phyloP scores from a whole-genome alignment of 495 filamentous ascomycete species.

The Neurospora hispaniola region DNA sequence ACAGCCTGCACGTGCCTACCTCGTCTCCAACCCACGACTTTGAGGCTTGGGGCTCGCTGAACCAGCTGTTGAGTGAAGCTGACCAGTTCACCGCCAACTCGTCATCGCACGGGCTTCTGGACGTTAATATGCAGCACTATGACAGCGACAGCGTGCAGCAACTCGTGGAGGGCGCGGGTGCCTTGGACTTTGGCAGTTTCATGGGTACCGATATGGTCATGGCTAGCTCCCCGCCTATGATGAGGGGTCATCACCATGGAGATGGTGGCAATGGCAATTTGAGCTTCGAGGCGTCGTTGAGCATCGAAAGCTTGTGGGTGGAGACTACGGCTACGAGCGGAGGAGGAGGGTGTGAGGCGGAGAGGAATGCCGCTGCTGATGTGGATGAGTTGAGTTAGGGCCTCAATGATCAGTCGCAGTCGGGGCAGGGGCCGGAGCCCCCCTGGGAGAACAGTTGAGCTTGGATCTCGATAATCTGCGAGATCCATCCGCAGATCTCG shows the following conservation, averaged over 20 bases:
- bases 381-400: neutral
- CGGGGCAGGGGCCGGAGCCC: neutral
- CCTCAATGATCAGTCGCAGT: neutral
- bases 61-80: constrained; percentile 47
- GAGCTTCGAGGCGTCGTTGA: constrained; percentile 17
- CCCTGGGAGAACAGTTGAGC: neutral
- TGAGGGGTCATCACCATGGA: constrained; percentile 8
- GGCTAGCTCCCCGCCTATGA: constrained; percentile 43
- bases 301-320: constrained; percentile 8
- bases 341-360: neutral
- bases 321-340: neutral
- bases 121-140: constrained; percentile 27
- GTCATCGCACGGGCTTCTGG: constrained; percentile 22
- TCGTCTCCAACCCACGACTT: constrained; percentile 38
- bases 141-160: constrained; percentile 26
- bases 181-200: constrained; percentile 33
- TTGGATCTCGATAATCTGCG: neutral
- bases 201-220: constrained; percentile 40
- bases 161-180: constrained; percentile 15
- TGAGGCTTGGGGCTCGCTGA: constrained; percentile 33
- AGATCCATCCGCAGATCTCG: neutral
- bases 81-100: constrained; percentile 33
- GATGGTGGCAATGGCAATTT: constrained; percentile 1
- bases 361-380: neutral
- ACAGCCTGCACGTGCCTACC: constrained; percentile 2